Percentiles rank a stretch among this genome's conserved stretches.
Conservation (phyloP, 2,329 filamentous ascomycete genomes). For the Ramularia endophylla region DNA sequence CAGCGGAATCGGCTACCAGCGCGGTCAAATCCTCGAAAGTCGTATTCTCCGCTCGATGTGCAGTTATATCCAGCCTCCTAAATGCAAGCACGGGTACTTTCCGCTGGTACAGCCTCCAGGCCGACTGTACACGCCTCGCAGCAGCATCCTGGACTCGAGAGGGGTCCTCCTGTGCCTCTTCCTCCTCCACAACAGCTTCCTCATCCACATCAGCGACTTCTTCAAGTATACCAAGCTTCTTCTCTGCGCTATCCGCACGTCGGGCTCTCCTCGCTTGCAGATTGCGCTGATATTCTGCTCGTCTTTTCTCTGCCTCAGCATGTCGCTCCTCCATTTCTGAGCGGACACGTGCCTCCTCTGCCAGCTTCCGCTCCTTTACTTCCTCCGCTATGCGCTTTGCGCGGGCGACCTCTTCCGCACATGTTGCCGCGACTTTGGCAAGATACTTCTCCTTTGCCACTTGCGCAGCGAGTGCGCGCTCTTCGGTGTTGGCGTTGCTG, state of each 20-base stretch:
- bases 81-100: conserved; percentile 61
- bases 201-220: conserved; percentile 45
- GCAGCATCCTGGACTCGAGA: conserved; percentile 49
- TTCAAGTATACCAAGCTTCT: conserved; percentile 46
- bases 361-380: conserved; percentile 74
- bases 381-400: conserved; percentile 78
- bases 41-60: conserved; percentile 63
- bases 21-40: conserved; percentile 69
- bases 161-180: conserved; percentile 38
- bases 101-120: conserved; percentile 59
- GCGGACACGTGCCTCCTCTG: conserved; percentile 63
- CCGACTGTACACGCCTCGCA: conserved; percentile 60
- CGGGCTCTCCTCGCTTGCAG: conserved; percentile 41
- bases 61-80: conserved; percentile 58
- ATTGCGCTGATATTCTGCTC: conserved; percentile 50
- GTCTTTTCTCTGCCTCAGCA: conserved; percentile 67
- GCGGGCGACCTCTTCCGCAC: conserved; percentile 75
- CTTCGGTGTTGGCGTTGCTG: conserved; percentile 59
- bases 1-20: conserved; percentile 60
- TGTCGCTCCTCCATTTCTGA: conserved; percentile 74
- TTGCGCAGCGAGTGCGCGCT: conserved; percentile 69
- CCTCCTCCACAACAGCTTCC: conserved; percentile 32
- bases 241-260: conserved; percentile 40
- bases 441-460: conserved; percentile 74
- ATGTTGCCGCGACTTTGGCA: conserved; percentile 73